These are phyloP conservation scores for Pelargonium nanum DNA, from an alignment of 345 rosid species.

Conservation along the genomic window DNA sequence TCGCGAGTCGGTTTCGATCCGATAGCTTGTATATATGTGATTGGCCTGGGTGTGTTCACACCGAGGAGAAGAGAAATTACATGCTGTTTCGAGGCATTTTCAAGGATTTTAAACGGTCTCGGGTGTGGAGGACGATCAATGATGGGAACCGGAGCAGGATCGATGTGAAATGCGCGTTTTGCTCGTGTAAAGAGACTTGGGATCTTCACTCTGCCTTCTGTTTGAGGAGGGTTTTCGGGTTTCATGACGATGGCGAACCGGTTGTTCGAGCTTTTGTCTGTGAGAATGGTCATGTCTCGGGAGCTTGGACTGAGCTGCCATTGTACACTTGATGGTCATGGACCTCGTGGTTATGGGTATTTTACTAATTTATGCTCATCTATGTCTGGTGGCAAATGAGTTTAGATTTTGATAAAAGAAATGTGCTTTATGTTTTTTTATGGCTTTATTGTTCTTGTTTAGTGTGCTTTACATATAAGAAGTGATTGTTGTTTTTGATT, in stretches of 20 bases:
- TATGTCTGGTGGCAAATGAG: too few relatives aligned
- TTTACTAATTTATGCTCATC: too few relatives aligned
- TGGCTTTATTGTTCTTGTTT: too few relatives aligned
- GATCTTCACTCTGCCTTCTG: slow-evolving; percentile 87
- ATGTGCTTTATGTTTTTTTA: too few relatives aligned
- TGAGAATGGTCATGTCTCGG: slow-evolving; percentile 93
- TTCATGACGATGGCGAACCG: slow-evolving; percentile 90
- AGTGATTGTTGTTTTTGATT: too few relatives aligned
- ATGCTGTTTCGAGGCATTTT: slow-evolving; percentile 87
- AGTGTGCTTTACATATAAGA: too few relatives aligned
- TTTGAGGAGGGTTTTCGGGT: slow-evolving; percentile 64
- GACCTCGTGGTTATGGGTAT: too few relatives aligned
- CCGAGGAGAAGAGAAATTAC: slow-evolving; percentile 73
- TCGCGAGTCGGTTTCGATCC: slow-evolving; percentile 81
- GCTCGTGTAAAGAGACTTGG: slow-evolving; percentile 69
- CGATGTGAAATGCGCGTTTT: slow-evolving; percentile 66
- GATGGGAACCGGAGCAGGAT: slow-evolving; percentile 59
- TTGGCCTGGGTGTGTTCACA: slow-evolving; percentile 89
- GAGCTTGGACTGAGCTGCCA: slow-evolving; percentile 82
- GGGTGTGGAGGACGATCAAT: slow-evolving; percentile 82
- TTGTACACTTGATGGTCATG: slow-evolving; percentile 64
- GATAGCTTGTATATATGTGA: slow-evolving; percentile 78
- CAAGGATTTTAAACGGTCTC: slow-evolving; percentile 67
- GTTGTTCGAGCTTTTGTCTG: slow-evolving; percentile 96
- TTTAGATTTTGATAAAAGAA: too few relatives aligned